Base-by-base conservation (phyloP, 495 filamentous ascomycete genomes). In the Astrothelium macrocarpum region DNA sequence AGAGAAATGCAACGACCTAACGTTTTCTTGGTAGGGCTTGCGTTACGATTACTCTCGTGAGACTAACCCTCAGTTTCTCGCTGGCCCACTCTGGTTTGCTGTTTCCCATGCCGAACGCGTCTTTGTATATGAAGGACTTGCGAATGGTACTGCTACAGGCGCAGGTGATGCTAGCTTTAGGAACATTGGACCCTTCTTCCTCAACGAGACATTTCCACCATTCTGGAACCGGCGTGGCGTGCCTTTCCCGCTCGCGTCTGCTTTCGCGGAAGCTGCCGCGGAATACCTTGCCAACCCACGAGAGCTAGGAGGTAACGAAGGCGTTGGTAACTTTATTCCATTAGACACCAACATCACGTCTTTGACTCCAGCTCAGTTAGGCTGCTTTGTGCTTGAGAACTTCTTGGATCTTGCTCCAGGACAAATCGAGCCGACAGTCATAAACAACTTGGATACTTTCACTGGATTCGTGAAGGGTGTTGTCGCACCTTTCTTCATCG, bases 141-240 rank as follows among this genome's bases (percentile, higher is more conserved):
- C 68, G 20, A 71, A 71, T 59, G 70, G 69, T 62, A 70, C 68
- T 9, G 62, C 20, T 28, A 56, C 49, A 26, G 49, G 49, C 25
- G 53, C 46, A 25, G 42, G 28, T 4, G 28, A 58, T 25, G 62
- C 68, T 2, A 43, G 68, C 60, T 71, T 43, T 46, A 56, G 36
- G 18, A 71, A 71, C 53, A 61, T 71, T 39, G 70, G 62, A 23
- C 68, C 70, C 1, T 71, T 71, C 58, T 71, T 71, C 66, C 68
- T 71, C 4, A 68, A 71, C 53, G 70, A 71, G 32, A 70, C 65
- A 20, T 71, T 71, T 59, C 70, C 69, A 7, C 10, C 29, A 4
- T 45, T 66, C 12, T 70, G 70, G 68, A 71, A 49, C 59, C 61
- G 64, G 2, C 61, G 67, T 39, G 56, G 49, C 4, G 60, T 42